phyloP scores from a whole-genome alignment of 169 alveolate species.

The Cryptosporidium parvum region DNA sequence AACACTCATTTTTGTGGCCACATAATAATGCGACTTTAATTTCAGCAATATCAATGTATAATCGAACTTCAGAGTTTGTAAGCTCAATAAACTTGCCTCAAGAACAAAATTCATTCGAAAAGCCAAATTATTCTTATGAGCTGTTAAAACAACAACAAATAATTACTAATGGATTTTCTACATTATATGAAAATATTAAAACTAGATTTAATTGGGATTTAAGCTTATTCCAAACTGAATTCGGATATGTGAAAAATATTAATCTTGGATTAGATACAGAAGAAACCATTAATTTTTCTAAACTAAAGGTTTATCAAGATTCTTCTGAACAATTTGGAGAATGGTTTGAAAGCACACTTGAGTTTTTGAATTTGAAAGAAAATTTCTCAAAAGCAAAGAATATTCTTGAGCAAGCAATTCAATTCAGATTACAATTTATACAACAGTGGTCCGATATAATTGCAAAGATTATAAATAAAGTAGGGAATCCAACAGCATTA shows the following conservation, averaged over 20 bases:
- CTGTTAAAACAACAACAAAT: constrained; percentile 2
- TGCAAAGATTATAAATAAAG: constrained; percentile 11
- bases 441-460: constrained; percentile 54
- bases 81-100: constrained; percentile 29
- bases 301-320: background rate
- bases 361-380: background rate
- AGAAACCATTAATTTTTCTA: constrained; percentile 25
- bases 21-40: constrained; percentile 45
- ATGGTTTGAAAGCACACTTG: constrained; percentile 39
- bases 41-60: constrained; percentile 57
- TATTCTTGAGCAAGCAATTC: constrained; percentile 32
- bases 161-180: constrained; percentile 17
- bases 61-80: constrained; percentile 32
- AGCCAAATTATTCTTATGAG: constrained; percentile 1
- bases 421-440: constrained; percentile 57
- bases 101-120: background rate
- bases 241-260: constrained; percentile 40
- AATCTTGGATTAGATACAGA: constrained; percentile 16
- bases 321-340: constrained; percentile 21
- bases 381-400: background rate
- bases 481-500: constrained; percentile 60
- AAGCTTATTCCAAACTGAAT: constrained; percentile 14
- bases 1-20: constrained; percentile 62
- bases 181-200: constrained; percentile 25
- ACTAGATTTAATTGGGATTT: constrained; percentile 64